These are phyloP conservation scores for Peronospora tabacina DNA, from an alignment of 352 stramenopile genomes.

Conservation along the genomic window DNA sequence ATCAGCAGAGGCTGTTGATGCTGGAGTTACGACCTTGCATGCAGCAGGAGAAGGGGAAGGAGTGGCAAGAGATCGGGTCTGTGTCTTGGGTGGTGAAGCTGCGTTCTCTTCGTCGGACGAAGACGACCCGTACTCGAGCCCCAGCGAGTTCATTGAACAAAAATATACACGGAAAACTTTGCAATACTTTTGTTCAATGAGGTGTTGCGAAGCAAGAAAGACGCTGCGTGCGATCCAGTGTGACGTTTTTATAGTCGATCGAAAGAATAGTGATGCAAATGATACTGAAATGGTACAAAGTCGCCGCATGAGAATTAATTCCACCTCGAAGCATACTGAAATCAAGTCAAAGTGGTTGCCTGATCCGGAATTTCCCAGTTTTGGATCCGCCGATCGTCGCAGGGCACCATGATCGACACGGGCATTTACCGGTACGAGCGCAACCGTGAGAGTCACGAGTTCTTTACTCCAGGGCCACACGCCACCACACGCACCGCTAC, in stretches of 20 bases:
- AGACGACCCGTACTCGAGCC: conserved; percentile 33
- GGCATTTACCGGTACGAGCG: conserved; percentile 73
- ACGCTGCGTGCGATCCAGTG: too few relatives aligned
- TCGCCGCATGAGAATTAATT: too few relatives aligned
- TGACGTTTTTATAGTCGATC: too few relatives aligned
- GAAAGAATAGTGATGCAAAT: too few relatives aligned
- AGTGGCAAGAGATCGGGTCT: neutral
- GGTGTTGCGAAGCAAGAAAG: too few relatives aligned
- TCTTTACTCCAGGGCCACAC: conserved; percentile 64
- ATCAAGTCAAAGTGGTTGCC: conserved; percentile 1
- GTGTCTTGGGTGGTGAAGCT: neutral
- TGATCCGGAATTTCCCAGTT: too few relatives aligned
- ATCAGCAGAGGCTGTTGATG: neutral
- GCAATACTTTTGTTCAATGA: too few relatives aligned
- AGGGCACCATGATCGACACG: conserved; percentile 41
- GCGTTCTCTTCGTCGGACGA: conserved; percentile 27
- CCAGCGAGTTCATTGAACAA: conserved; percentile 32
- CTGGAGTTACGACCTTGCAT: conserved; percentile 4
- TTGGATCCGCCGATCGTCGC: conserved; percentile 7
- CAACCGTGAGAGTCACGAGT: conserved; percentile 61
- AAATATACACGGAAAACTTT: too few relatives aligned
- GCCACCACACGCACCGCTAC: conserved; percentile 51
- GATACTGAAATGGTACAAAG: too few relatives aligned
- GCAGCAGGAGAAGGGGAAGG: conserved; percentile 1
- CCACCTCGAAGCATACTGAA: conserved; percentile 1